Evolutionary conservation across 768 basidiomycete species (phyloP), one percentile per base, ranked within the genome.

Genomic region (Cystofilobasidium capitatum): DNA sequence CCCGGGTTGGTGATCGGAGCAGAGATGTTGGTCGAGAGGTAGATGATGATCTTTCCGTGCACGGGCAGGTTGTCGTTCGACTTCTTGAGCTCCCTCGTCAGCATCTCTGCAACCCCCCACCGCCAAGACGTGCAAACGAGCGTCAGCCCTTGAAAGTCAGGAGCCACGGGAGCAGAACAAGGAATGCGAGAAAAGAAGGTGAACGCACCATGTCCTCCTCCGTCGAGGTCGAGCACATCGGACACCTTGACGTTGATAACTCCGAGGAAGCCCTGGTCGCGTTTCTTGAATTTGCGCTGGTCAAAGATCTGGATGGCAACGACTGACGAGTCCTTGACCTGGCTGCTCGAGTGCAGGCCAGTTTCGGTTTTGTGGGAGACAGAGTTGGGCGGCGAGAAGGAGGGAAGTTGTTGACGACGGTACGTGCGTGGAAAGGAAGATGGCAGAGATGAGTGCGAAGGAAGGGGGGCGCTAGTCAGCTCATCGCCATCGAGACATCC

Each of bases 61-160:
- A 99, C 96, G 58, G 92, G 89, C 33, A 96, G 84, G 75, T 96
- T 93, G 78, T 99, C 96, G 73, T 94, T 96, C n/a, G 93, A 97
- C 79, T 94, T 94, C 81, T 97, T 96, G 73, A 99, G 81, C 75
- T 98, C 96, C 71, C 93, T 77, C 0, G 94, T 97, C 59, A 98
- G 83, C 86, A 96, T 96, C 81, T 98, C 96, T 92, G 75, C 62
- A 57, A 83, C 40, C 40, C 40, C 40, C 40, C 40, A 42, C 40
- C 40, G 20, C 40, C 10, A 10, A 42, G 20, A 10, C 40, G 20
- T 10, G 20, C 40, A 42, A 10, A 42, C 40, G 40, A 42, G 40
- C 40, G 40, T 42, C 40, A 42, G 40, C 40, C 20, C 40, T 42
- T 42, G 10, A 42, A 10, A 10, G n/a, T n/a, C n/a, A n/a, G n/a